A percentile compares a stretch with the other conserved stretches of the same genome.
These are phyloP conservation scores for Alternaria triticimaculans DNA, from an alignment of 2,329 filamentous ascomycete genomes.

Conservation along the genomic window DNA sequence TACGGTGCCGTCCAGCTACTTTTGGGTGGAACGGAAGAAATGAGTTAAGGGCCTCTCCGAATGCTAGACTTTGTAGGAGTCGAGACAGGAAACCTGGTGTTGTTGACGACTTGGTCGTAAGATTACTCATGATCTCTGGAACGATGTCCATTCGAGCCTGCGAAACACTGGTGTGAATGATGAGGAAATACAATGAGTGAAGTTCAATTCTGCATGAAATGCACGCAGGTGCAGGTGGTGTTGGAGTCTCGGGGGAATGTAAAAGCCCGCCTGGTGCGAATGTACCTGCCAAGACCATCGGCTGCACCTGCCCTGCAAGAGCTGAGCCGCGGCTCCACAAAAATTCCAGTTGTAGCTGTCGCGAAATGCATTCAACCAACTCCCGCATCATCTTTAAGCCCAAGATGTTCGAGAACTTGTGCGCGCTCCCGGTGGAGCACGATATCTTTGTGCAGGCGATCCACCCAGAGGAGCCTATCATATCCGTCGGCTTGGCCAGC, in stretches of 20 bases:
- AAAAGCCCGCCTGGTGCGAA: neutral
- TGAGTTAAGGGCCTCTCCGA: too few species aligned
- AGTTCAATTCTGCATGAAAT: neutral
- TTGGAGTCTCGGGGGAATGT: neutral
- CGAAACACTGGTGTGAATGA: too few species aligned
- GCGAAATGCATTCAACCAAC: conserved; percentile 2
- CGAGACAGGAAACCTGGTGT: neutral
- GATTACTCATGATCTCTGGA: neutral
- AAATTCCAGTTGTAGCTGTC: conserved; percentile 31
- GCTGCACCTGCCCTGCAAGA: conserved; percentile 19
- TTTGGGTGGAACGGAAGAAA: neutral
- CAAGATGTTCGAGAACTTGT: conserved; percentile 87
- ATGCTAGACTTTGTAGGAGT: too few species aligned
- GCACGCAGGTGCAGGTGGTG: neutral
- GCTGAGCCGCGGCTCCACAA: conserved; percentile 21
- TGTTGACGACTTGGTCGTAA: neutral
- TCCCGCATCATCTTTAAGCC: conserved; percentile 3
- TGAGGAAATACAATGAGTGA: too few species aligned
- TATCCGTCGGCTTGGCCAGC: conserved; percentile 83
- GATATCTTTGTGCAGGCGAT: conserved; percentile 90
- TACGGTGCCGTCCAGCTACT: neutral
- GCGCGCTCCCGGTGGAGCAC: conserved; percentile 81
- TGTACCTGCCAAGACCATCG: conserved; percentile 25
- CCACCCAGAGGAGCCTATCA: conserved; percentile 81
- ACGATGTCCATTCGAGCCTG: too few species aligned